Conservation (phyloP, 345 rosid species). For the Gossypium ekmanianum region DNA sequence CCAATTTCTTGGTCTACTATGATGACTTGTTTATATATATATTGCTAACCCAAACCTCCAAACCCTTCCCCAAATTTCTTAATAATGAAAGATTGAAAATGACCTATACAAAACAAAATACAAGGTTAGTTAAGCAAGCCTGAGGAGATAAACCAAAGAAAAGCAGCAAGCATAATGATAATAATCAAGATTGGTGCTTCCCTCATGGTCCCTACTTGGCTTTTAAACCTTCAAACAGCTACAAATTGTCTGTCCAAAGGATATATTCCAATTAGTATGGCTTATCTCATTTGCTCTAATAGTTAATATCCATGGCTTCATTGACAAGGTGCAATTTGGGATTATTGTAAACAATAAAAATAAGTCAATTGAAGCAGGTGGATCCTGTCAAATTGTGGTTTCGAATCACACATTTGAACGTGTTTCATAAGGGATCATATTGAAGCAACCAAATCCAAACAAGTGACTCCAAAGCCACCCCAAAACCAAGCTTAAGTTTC, state of each 20-base stretch:
- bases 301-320: constrained; percentile 16
- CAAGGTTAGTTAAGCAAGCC: constrained; percentile 13
- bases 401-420: not conserved
- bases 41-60: constrained; percentile 12
- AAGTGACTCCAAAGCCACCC: constrained; percentile 23
- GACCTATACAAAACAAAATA: constrained; percentile 8
- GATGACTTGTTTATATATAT: not conserved
- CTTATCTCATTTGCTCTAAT: not conserved
- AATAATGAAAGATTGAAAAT: not conserved
- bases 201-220: constrained; percentile 25
- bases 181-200: constrained; percentile 17
- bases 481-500: constrained; percentile 15
- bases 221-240: constrained; percentile 11
- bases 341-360: not conserved
- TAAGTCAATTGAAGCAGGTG: constrained; percentile 28
- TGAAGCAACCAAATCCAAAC: constrained; percentile 9
- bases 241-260: constrained; percentile 17
- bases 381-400: not conserved
- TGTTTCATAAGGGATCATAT: not conserved
- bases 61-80: constrained; percentile 4
- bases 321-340: constrained; percentile 14
- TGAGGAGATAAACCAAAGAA: constrained; percentile 16
- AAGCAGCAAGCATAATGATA: not conserved
- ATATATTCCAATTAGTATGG: not conserved
- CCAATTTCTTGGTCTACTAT: constrained; percentile 5